Evolutionary conservation across 106 monocot species (phyloP).

Genomic region (Hemerocallis citrina): DNA sequence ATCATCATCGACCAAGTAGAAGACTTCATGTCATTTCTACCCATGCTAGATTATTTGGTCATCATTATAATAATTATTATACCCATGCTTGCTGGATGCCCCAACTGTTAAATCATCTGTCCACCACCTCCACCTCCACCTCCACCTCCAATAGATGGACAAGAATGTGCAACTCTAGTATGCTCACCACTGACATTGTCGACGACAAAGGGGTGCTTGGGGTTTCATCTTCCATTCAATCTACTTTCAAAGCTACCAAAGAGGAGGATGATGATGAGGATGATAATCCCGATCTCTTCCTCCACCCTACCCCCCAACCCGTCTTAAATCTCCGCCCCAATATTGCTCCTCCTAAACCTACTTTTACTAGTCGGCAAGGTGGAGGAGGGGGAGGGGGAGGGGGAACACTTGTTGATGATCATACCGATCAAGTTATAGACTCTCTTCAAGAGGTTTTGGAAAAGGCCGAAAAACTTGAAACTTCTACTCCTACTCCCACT

Average conservation of each 20-base stretch:
- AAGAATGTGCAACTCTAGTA: slow-evolving; percentile 4
- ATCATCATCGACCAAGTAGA: not conserved
- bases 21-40: not conserved
- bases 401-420: too few species aligned
- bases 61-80: not conserved
- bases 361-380: too few species aligned
- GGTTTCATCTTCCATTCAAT: not conserved
- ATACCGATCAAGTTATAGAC: slow-evolving; percentile 63
- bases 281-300: slow-evolving; percentile 46
- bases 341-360: slow-evolving; percentile 10
- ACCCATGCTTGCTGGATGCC: not conserved
- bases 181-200: slow-evolving; percentile 6
- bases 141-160: not conserved
- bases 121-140: too few species aligned
- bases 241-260: not conserved
- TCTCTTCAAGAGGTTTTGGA: slow-evolving; percentile 79
- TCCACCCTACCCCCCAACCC: slow-evolving; percentile 78
- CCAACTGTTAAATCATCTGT: not conserved
- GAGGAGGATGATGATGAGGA: not conserved
- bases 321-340: slow-evolving; percentile 30
- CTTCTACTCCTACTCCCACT: slow-evolving; percentile 13
- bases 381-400: too few species aligned
- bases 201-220: slow-evolving; percentile 10
- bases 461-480: slow-evolving; percentile 87
- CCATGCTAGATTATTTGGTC: too few species aligned